Conservation (phyloP, 495 filamentous ascomycete species). For the Astrocystis sublimbata region DNA sequence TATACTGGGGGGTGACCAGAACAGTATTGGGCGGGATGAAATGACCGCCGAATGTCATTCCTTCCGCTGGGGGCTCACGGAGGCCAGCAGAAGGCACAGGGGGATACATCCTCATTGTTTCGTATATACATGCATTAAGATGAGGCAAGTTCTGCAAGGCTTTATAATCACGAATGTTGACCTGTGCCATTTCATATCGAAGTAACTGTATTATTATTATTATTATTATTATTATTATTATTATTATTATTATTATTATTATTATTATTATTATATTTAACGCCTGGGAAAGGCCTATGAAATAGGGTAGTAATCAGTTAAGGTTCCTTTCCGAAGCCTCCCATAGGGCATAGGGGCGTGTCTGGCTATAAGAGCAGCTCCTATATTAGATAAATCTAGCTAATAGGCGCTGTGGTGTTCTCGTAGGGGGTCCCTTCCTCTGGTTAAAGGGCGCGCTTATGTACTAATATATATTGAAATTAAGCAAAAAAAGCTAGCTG, state of each 20-base stretch:
- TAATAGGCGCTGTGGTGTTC: neutral
- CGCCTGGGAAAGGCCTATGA: neutral
- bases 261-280: neutral
- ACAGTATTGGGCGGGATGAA: neutral
- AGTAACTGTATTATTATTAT: neutral
- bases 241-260: neutral
- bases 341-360: neutral
- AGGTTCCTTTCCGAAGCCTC: neutral
- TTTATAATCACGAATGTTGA: neutral
- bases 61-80: neutral
- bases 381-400: neutral
- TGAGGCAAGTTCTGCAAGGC: neutral
- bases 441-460: neutral
- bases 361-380: neutral
- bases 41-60: neutral
- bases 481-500: neutral
- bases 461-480: neutral
- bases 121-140: neutral
- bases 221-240: neutral
- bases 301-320: neutral
- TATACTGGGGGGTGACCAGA: neutral
- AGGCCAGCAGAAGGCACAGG: neutral
- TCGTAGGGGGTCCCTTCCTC: neutral
- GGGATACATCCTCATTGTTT: neutral
- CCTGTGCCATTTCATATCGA: neutral